Conservation (phyloP, 352 stramenopile species). For the Globisporangium polare region DNA sequence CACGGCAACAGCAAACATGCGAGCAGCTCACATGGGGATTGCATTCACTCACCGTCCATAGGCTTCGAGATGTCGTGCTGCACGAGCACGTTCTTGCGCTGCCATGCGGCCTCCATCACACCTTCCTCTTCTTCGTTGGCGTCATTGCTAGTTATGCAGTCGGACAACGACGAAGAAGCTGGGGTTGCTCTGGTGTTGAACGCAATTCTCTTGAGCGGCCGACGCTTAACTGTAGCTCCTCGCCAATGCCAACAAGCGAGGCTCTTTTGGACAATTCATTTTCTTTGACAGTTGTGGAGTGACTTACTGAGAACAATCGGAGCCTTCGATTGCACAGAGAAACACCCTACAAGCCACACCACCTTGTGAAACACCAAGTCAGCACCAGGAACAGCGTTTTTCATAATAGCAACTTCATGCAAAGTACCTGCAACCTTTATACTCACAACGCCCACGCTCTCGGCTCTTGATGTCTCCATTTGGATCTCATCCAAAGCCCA, state of each 20-base stretch:
- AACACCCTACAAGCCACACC: no score
- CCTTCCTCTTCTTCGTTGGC: background rate
- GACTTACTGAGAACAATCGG: background rate
- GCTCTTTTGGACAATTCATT: no score
- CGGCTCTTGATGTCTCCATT: background rate
- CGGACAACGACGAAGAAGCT: background rate
- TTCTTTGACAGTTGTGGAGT: no score
- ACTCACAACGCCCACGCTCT: background rate
- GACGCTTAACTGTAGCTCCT: background rate
- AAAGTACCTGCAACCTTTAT: background rate
- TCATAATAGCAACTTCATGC: background rate
- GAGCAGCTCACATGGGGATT: background rate
- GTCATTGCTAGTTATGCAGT: background rate
- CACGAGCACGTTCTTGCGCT: constrained; percentile 14
- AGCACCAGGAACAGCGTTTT: no score
- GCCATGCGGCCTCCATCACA: background rate
- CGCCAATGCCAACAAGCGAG: no score
- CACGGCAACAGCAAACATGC: background rate
- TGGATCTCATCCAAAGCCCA: no score
- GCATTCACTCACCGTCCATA: constrained; percentile 16
- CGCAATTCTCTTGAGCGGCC: background rate
- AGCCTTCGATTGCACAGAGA: background rate
- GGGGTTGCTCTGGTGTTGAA: no score
- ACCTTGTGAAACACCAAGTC: no score
- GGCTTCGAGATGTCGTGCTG: constrained; percentile 28